These are phyloP conservation scores for Rhizophora mangle DNA, from an alignment of 345 rosid genomes.

Conservation along the genomic window DNA sequence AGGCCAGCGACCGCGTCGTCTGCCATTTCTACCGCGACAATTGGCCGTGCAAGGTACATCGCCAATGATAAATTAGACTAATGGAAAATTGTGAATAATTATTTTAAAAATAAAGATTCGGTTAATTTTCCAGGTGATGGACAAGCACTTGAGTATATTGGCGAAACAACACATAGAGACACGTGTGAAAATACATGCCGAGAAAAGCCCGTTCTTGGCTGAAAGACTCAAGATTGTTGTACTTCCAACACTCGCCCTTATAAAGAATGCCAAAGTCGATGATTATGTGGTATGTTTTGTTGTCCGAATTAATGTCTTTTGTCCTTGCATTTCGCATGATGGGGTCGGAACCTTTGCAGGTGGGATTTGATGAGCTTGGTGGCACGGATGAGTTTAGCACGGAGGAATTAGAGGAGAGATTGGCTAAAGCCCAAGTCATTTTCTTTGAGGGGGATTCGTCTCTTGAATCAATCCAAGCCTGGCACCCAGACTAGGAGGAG, in stretches of 20 bases:
- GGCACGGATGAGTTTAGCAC: slow-evolving; percentile 95
- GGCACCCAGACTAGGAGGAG: slow-evolving; percentile 54
- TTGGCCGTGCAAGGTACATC: slow-evolving; percentile 80
- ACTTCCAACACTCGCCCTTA: slow-evolving; percentile 92
- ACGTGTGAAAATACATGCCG: slow-evolving; percentile 89
- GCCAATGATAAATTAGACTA: too few relatives aligned
- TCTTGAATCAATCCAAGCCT: slow-evolving; percentile 39
- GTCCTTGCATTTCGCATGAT: neutral
- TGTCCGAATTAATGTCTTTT: neutral
- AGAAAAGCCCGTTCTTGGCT: slow-evolving; percentile 95
- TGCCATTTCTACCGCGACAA: slow-evolving; percentile 96
- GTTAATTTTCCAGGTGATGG: slow-evolving; percentile 70
- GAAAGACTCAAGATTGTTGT: slow-evolving; percentile 87
- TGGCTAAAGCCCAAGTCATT: slow-evolving; percentile 83
- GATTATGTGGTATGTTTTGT: slow-evolving; percentile 74
- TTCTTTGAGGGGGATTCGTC: slow-evolving; percentile 84
- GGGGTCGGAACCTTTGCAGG: slow-evolving; percentile 37
- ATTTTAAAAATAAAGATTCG: neutral
- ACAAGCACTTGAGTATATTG: slow-evolving; percentile 76
- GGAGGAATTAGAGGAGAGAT: slow-evolving; percentile 84
- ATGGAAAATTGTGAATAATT: too few relatives aligned
- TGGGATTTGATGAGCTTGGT: slow-evolving; percentile 92
- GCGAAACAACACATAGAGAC: slow-evolving; percentile 95
- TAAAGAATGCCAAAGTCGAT: slow-evolving; percentile 95
- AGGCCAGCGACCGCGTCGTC: slow-evolving; percentile 92